Conservation (phyloP, 2,329 filamentous ascomycete species). For the Penicillium digitatum region DNA sequence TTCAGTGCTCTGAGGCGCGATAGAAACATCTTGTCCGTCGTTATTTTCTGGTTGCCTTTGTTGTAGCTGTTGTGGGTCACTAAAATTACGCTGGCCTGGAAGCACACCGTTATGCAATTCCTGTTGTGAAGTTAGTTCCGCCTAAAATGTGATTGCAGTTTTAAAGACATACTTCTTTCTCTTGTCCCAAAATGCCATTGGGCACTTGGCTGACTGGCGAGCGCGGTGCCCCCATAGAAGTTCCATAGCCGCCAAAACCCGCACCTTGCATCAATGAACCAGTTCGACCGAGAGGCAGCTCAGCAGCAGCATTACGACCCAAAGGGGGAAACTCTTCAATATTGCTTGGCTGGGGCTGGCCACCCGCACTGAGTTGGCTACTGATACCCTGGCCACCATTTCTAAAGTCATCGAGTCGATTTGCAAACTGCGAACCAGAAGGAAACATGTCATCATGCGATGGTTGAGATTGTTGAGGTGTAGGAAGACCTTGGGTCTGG, state of each 20-base stretch:
- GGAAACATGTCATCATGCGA: slow-evolving; percentile 48
- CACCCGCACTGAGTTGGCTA: slow-evolving; percentile 48
- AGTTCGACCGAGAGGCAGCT: slow-evolving; percentile 50
- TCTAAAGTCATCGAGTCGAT: slow-evolving; percentile 53
- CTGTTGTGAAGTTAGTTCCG: slow-evolving; percentile 22
- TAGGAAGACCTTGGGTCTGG: slow-evolving; percentile 40
- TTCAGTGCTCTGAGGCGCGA: slow-evolving; percentile 34
- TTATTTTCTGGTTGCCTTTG: slow-evolving; percentile 35
- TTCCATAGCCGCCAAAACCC: slow-evolving; percentile 41
- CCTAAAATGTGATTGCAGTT: not conserved
- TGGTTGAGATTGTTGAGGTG: slow-evolving; percentile 44
- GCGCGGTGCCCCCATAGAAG: slow-evolving; percentile 38
- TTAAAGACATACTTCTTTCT: slow-evolving; percentile 35
- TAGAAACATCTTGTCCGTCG: slow-evolving; percentile 36
- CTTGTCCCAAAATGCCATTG: slow-evolving; percentile 43
- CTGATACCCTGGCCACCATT: slow-evolving; percentile 55
- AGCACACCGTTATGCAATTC: slow-evolving; percentile 37
- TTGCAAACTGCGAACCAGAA: slow-evolving; percentile 49
- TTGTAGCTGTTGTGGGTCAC: slow-evolving; percentile 33
- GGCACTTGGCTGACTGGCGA: slow-evolving; percentile 43
- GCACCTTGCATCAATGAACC: slow-evolving; percentile 51
- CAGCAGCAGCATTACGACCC: slow-evolving; percentile 49
- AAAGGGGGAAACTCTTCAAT: slow-evolving; percentile 61
- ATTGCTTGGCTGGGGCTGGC: slow-evolving; percentile 53
- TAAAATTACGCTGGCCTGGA: slow-evolving; percentile 32